These are phyloP conservation scores for Annulohypoxylon nitens DNA, from an alignment of 495 filamentous ascomycete genomes.

Conservation along the genomic window DNA sequence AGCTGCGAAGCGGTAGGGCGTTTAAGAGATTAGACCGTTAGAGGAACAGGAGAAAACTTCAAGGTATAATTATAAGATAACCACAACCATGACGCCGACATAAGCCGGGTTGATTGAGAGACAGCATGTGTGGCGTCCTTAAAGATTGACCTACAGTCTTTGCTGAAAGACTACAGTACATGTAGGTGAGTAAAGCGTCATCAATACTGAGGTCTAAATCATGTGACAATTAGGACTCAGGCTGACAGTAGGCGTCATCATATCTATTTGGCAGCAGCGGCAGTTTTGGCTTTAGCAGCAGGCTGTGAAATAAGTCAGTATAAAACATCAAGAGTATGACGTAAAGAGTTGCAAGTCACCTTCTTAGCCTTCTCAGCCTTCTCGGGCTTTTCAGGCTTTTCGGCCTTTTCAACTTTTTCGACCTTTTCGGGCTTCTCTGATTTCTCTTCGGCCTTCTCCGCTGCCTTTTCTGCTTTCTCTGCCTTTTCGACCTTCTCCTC, in stretches of 20 bases:
- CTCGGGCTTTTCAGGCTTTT: constrained; percentile 40
- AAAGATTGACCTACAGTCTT: background rate
- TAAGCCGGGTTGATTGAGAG: background rate
- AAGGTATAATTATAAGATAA: background rate
- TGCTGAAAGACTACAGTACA: constrained; percentile 5
- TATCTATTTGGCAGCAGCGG: constrained; percentile 54
- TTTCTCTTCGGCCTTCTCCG: constrained; percentile 19
- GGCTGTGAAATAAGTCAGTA: constrained; percentile 17
- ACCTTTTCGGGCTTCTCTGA: constrained; percentile 33
- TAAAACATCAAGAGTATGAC: background rate
- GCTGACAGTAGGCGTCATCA: background rate
- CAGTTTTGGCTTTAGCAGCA: constrained; percentile 56
- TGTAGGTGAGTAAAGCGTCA: constrained; percentile 1
- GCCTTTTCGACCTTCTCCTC: constrained; percentile 43
- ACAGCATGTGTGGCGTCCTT: background rate
- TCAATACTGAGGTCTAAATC: background rate
- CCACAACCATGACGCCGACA: background rate
- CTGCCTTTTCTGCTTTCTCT: constrained; percentile 40
- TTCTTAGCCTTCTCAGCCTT: constrained; percentile 42
- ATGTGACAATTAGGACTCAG: background rate
- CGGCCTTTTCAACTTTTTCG: constrained; percentile 43
- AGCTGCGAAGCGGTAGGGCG: background rate
- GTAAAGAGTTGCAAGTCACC: constrained; percentile 12
- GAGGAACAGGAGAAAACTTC: constrained; percentile 24
- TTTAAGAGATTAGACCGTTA: constrained; percentile 16